Conservation (phyloP, 2,329 filamentous ascomycete species). For the Dactylellina drechsleri region DNA sequence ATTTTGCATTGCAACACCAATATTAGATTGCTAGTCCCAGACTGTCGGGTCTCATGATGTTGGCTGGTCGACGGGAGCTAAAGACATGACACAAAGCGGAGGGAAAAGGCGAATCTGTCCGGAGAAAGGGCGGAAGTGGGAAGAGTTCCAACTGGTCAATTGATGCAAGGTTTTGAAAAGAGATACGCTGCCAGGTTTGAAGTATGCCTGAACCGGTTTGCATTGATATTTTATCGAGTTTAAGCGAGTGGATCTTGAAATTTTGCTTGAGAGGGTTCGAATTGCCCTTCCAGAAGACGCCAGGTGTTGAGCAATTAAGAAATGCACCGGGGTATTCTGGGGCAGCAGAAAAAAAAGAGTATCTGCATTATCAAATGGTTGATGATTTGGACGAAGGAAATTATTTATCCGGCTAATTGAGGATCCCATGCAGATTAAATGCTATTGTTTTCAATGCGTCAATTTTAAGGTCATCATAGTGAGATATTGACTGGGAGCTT, state of each 20-base stretch:
- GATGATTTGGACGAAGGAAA: constrained; percentile 33
- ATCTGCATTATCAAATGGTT: constrained; percentile 1
- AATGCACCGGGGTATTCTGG: constrained; percentile 27
- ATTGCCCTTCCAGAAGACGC: constrained; percentile 53
- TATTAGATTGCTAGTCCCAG: constrained; percentile 37
- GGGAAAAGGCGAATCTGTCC: constrained; percentile 28
- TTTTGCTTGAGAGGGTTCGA: constrained; percentile 45
- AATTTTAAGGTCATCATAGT: constrained; percentile 41
- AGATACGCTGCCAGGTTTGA: constrained; percentile 37
- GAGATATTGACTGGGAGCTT: constrained; percentile 23
- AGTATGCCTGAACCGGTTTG: constrained; percentile 41
- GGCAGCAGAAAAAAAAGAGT: constrained; percentile 9
- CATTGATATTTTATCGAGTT: constrained; percentile 44
- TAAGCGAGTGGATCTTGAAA: constrained; percentile 54
- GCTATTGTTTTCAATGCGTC: constrained; percentile 35
- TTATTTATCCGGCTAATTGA: constrained; percentile 46
- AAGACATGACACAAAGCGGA: constrained; percentile 29
- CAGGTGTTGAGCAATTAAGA: constrained; percentile 46
- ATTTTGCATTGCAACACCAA: constrained; percentile 45
- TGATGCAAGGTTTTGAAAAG: constrained; percentile 41
- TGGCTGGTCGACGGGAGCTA: constrained; percentile 46
- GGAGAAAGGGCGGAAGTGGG: constrained; percentile 51
- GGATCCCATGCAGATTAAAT: constrained; percentile 38
- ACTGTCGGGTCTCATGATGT: constrained; percentile 38
- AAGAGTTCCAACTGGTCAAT: constrained; percentile 47